These are phyloP conservation scores for Carex arenaria DNA, from an alignment of 202 grass and related monocot genomes.

Conservation along the genomic window DNA sequence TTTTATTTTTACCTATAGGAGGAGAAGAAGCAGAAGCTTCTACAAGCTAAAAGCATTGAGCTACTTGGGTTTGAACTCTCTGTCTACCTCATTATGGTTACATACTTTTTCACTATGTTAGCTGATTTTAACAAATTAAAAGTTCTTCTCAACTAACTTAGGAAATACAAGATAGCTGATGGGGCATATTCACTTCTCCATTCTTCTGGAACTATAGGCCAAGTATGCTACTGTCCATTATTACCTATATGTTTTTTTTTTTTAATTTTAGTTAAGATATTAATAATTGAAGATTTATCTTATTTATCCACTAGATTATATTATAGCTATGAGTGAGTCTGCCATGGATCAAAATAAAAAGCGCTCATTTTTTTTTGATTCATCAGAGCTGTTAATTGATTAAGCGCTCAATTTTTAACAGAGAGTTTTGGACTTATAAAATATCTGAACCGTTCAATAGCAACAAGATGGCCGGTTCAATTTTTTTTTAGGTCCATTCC, in stretches of 20 bases:
- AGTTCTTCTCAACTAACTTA: conserved; percentile 2
- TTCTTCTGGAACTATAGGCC: conserved; percentile 86
- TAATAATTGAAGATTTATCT: conserved; percentile 1
- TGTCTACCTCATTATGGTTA: conserved; percentile 21
- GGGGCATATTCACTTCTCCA: conserved; percentile 57
- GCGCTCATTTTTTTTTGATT: too few species aligned
- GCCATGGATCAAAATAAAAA: too few species aligned
- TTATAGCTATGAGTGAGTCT: not conserved
- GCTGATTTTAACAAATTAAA: not conserved
- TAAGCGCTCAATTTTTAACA: too few species aligned
- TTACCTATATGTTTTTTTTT: not conserved
- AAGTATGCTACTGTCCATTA: conserved; percentile 38
- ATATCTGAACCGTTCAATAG: too few species aligned
- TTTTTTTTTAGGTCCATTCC: too few species aligned
- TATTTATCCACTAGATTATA: not conserved
- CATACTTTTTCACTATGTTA: conserved; percentile 3
- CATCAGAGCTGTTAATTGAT: too few species aligned
- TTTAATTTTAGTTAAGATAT: not conserved
- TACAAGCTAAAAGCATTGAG: conserved; percentile 62
- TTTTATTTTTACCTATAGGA: conserved; percentile 35
- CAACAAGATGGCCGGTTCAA: too few species aligned
- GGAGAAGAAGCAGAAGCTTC: conserved; percentile 65
- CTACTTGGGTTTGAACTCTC: conserved; percentile 57
- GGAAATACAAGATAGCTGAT: conserved; percentile 82
- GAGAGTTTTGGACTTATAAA: too few species aligned